Conservation (phyloP, 2,329 filamentous ascomycete species). For the Aspergillus hiratsukae region DNA sequence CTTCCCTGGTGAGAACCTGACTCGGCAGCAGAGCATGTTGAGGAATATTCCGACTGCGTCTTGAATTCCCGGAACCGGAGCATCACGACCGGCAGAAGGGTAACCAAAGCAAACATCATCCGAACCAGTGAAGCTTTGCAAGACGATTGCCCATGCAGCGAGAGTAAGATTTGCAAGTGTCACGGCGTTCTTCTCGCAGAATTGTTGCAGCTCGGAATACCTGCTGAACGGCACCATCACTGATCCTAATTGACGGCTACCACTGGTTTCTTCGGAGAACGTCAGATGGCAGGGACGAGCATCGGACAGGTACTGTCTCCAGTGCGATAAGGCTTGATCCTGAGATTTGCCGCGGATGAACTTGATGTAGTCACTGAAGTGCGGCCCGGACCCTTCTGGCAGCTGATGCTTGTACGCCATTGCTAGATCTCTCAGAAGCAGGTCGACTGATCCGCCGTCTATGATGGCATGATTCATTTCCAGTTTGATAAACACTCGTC, state of each 20-base stretch:
- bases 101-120: slow-evolving; percentile 42
- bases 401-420: slow-evolving; percentile 30
- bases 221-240: slow-evolving; percentile 26
- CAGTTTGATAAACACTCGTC: slow-evolving; percentile 30
- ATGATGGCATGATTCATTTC: slow-evolving; percentile 38
- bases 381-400: slow-evolving; percentile 23
- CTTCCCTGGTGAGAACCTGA: slow-evolving; percentile 34
- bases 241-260: slow-evolving; percentile 20
- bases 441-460: slow-evolving; percentile 32
- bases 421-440: slow-evolving; percentile 29
- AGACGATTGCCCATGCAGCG: slow-evolving; percentile 37
- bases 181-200: slow-evolving; percentile 28
- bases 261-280: slow-evolving; percentile 4
- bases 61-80: slow-evolving; percentile 43
- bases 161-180: slow-evolving; percentile 37
- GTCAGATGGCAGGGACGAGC: slow-evolving; percentile 15
- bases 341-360: slow-evolving; percentile 26
- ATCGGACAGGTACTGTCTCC: slow-evolving; percentile 32
- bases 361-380: slow-evolving; percentile 37
- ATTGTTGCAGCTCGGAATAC: slow-evolving; percentile 26
- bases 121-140: slow-evolving; percentile 27
- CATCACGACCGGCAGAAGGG: slow-evolving; percentile 40
- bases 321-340: slow-evolving; percentile 27
- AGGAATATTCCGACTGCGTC: slow-evolving; percentile 49
- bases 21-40: slow-evolving; percentile 52